A percentile compares a stretch with the other conserved stretches of the same genome.
These are phyloP conservation scores for Hippophae tibetana DNA, from an alignment of 306 rosid species.

Conservation along the genomic window DNA sequence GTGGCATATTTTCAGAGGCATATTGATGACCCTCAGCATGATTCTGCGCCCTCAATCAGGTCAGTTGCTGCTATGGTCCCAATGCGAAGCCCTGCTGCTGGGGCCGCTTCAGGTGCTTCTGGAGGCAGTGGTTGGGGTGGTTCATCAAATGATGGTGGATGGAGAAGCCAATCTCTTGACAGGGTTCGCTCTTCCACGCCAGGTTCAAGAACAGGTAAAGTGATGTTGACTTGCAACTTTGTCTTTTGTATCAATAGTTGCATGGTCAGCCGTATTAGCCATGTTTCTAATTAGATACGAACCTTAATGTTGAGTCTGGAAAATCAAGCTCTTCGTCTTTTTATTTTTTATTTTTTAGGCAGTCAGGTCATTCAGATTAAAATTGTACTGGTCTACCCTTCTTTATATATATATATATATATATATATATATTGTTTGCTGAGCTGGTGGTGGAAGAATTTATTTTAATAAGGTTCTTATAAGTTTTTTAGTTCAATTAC, in stretches of 20 bases:
- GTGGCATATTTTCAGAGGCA: conserved; percentile 86
- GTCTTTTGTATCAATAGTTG: no score
- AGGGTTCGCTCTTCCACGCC: conserved; percentile 85
- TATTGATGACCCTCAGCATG: conserved; percentile 79
- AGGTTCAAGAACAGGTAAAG: conserved; percentile 76
- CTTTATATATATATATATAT: no score
- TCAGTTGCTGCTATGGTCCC: conserved; percentile 99
- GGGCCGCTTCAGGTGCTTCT: conserved; percentile 81
- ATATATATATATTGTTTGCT: no score
- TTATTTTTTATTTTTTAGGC: no score
- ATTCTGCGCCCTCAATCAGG: conserved; percentile 78
- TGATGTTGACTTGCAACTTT: conserved; percentile 2
- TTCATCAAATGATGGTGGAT: conserved; percentile 63
- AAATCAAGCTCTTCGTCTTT: no score
- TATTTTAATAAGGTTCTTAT: no score
- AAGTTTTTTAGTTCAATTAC: no score
- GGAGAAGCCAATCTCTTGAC: conserved; percentile 74
- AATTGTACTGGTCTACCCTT: no score
- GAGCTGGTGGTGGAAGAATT: no score
- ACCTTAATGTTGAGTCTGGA: neutral
- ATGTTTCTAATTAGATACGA: neutral
- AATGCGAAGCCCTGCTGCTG: conserved; percentile 95
- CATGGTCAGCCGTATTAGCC: neutral
- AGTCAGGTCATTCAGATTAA: no score
- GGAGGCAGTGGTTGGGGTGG: conserved; percentile 83